Conservation (phyloP, 768 basidiomycete genomes). For the Erythrobasidium yunnanense region DNA sequence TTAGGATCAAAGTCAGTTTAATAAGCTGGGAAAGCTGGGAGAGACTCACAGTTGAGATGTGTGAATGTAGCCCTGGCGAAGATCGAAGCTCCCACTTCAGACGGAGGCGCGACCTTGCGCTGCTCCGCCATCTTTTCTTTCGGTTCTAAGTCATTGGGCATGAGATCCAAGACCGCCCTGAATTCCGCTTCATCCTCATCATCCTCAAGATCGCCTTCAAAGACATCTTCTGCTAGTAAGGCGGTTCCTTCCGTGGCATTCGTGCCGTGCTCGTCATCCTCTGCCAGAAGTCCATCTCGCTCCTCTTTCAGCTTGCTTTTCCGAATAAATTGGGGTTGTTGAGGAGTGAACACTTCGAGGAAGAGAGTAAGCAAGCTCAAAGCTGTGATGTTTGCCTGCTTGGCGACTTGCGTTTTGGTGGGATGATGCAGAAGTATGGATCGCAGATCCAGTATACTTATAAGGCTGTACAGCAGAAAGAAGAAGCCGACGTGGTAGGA, state of each 20-base stretch:
- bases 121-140: background rate
- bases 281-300: background rate
- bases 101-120: slow-evolving; percentile 5
- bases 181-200: background rate
- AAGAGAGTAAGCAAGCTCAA: slow-evolving; percentile 26
- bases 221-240: slow-evolving; percentile 1
- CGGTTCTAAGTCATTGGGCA: slow-evolving; percentile 2
- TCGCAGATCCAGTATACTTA: slow-evolving; percentile 35
- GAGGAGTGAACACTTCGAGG: slow-evolving; percentile 30
- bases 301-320: slow-evolving; percentile 4
- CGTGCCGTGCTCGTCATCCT: background rate
- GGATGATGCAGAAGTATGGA: slow-evolving; percentile 30
- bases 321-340: slow-evolving; percentile 22
- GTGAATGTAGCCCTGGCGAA: slow-evolving; percentile 34
- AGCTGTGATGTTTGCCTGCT: background rate
- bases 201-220: background rate
- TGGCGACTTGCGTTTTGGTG: background rate
- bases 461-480: slow-evolving; percentile 27
- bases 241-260: background rate
- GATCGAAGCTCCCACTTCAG: slow-evolving; percentile 35
- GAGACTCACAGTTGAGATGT: slow-evolving; percentile 29
- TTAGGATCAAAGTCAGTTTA: background rate
- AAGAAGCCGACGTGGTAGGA: slow-evolving; percentile 33
- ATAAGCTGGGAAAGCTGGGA: slow-evolving; percentile 23
- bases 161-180: slow-evolving; percentile 16